These are phyloP conservation scores for Fusarium siculi DNA, from an alignment of 2,329 filamentous ascomycete genomes.

Conservation along the genomic window DNA sequence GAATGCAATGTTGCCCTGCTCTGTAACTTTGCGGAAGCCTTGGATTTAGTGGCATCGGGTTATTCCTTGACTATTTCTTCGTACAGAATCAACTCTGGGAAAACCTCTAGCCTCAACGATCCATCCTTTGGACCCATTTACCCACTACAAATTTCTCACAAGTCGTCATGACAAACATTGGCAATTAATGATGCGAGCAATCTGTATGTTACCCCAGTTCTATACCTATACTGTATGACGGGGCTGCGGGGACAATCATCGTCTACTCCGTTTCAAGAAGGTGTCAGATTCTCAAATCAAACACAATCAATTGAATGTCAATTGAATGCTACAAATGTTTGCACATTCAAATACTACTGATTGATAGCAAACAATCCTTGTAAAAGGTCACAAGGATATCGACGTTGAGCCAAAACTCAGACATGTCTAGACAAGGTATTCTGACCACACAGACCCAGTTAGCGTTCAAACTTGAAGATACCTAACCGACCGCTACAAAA, in stretches of 20 bases:
- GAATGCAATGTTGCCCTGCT: background rate
- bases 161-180: conserved; percentile 9
- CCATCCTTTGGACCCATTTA: background rate
- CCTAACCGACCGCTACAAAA: conserved; percentile 1
- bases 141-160: conserved; percentile 1
- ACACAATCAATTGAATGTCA: conserved; percentile 3
- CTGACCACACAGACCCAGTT: background rate
- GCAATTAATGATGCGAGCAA: conserved; percentile 22
- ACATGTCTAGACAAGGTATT: background rate
- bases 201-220: conserved; percentile 20
- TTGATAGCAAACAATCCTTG: conserved; percentile 22
- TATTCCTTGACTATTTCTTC: background rate
- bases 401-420: conserved; percentile 1
- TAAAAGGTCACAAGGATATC: background rate
- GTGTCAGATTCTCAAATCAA: conserved; percentile 12
- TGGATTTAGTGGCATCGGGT: background rate
- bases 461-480: conserved; percentile 12
- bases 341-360: conserved; percentile 2
- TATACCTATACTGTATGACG: background rate
- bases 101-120: background rate
- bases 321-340: background rate
- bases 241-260: conserved; percentile 25
- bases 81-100: background rate
- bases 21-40: conserved; percentile 4
- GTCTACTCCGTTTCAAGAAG: conserved; percentile 21